phyloP scores from a whole-genome alignment of 2,329 filamentous ascomycete genomes.

The Ascochyta clinopodiicola region DNA sequence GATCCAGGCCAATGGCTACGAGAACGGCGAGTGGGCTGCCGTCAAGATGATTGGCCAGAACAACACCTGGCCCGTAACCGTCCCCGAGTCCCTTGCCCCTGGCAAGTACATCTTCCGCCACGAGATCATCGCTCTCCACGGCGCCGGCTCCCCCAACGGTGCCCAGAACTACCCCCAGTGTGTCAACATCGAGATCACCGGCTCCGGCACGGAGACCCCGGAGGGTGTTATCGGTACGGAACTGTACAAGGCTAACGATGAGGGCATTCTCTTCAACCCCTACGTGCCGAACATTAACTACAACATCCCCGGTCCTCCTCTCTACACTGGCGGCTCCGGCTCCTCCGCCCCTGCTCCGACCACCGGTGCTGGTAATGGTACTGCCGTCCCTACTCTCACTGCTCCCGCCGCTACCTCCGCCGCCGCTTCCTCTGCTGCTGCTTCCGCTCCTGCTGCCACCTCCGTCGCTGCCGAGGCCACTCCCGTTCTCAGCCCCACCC shows the following conservation, averaged over 20 bases:
- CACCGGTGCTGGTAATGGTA: too few relatives aligned
- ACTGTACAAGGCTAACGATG: conserved; percentile 54
- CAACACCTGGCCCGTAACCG: conserved; percentile 55
- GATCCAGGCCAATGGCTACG: conserved; percentile 45
- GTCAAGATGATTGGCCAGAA: conserved; percentile 54
- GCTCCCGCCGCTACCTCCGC: neutral
- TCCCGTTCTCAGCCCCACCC: conserved; percentile 7
- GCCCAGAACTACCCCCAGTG: conserved; percentile 60
- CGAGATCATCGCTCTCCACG: conserved; percentile 61
- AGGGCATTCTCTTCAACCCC: conserved; percentile 53
- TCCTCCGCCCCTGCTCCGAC: conserved; percentile 12
- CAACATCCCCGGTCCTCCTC: conserved; percentile 53
- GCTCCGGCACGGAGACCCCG: conserved; percentile 52
- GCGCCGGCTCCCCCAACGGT: conserved; percentile 52
- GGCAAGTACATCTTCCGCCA: conserved; percentile 65
- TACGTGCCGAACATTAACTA: conserved; percentile 48
- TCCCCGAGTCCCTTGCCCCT: conserved; percentile 53
- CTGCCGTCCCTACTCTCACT: too few relatives aligned
- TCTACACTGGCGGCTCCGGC: conserved; percentile 35
- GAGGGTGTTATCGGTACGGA: conserved; percentile 59
- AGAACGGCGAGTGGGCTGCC: conserved; percentile 45
- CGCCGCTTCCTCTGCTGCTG: too few relatives aligned
- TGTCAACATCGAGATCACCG: conserved; percentile 59
- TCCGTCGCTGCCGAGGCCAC: conserved; percentile 16
- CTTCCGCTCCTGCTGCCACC: conserved; percentile 7